Conservation (phyloP, 208 protist genomes). For the Crithidia bombi region DNA sequence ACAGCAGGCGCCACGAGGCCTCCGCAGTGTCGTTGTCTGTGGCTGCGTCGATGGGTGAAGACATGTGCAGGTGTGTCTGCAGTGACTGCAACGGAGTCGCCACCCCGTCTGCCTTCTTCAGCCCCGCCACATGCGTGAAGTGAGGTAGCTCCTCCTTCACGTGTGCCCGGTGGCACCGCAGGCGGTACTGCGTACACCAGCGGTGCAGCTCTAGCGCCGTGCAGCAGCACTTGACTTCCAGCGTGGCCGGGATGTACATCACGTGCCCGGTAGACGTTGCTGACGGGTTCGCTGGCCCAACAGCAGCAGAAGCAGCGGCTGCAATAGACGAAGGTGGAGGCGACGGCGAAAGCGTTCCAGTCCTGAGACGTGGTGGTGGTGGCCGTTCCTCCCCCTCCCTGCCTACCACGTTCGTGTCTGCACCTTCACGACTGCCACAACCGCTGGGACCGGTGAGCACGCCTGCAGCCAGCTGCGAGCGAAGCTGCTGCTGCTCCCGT, state of each 20-base stretch:
- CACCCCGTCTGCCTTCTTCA: no score
- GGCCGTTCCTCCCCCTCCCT: no score
- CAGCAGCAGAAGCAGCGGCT: background rate
- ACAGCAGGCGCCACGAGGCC: constrained; percentile 35
- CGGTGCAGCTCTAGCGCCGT: constrained; percentile 17
- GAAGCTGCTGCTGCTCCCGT: constrained; percentile 12
- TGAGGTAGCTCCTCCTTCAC: background rate
- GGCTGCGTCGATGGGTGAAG: background rate
- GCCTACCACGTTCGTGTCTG: background rate
- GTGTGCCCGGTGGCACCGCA: constrained; percentile 8
- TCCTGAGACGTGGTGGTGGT: no score
- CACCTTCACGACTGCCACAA: background rate
- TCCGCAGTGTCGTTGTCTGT: constrained; percentile 1
- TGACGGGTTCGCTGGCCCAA: background rate
- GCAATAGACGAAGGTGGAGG: background rate
- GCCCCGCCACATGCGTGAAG: background rate
- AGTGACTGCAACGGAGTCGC: background rate
- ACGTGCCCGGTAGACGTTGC: background rate
- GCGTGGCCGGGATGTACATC: constrained; percentile 30
- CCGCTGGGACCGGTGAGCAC: background rate
- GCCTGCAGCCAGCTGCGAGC: constrained; percentile 6
- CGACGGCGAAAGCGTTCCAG: background rate
- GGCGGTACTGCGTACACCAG: constrained; percentile 14
- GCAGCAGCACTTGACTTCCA: constrained; percentile 31
- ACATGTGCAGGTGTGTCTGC: background rate